Evolutionary conservation across 2,329 filamentous ascomycete genomes (phyloP), one percentile per base, ranked within the genome.

Genomic region (Colletotrichum ledebouriae): DNA sequence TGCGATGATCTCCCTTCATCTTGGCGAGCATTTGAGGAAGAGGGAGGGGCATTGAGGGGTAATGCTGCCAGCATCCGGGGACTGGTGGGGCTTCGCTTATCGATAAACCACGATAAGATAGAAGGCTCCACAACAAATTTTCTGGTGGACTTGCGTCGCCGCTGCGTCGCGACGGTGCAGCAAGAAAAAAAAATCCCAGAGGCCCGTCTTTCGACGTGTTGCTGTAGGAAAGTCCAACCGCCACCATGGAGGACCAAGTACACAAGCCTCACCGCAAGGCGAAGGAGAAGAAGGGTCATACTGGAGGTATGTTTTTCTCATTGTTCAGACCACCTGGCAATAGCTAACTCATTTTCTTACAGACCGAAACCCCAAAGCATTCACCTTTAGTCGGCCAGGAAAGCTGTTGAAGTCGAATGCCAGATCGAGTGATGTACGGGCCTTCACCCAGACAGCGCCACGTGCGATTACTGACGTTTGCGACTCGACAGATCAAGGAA

Each of bases 321-420:
- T 39, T 20, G n/a, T 20, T 64, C 55, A 6, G 29, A 7, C 9
- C 49, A 34, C 7, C 12, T 6, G 37, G 7, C 34, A 41, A 55
- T 25, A 41, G n/a, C 34, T 17, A 41, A 37, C n/a, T 17, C 33
- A 17, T 34, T 44, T 33, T 75, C 13, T 33, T 71, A 39, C 75
- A 90, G 93, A 92, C 63, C 85, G 84, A 71, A 97, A 97, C 77
- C 93, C 94, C 2, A 98, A 97, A 82, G 94, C 94, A 13, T 98
- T 97, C 79, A 91, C 93, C 62, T 93, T 92, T 78, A 90, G 78
- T 89, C 92, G 72, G 92, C 91, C 5, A 29, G 29, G 29, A 4
- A 29, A 29, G 29, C 29, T 29, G 29, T 29, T 29, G 29, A 29
- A 29, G 29, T 29, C 29, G 29, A 29, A 29, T 29, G 89, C 90